Base-by-base conservation (phyloP, 139 green algal species). In the Coccomyxa sp. region DNA sequence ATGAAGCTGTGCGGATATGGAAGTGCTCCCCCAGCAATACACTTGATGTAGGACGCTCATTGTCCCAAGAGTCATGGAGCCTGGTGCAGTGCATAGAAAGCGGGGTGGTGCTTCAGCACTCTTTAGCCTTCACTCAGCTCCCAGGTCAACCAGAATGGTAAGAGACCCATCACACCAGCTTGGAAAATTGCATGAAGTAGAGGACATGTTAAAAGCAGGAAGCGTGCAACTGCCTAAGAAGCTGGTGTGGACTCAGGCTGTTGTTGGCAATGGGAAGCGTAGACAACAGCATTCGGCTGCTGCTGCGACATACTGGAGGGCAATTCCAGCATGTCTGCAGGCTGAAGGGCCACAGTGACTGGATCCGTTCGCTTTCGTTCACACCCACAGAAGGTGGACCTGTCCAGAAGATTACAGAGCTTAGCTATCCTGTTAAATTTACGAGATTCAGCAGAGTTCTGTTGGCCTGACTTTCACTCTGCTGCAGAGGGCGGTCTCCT, bases 281-380 rank as follows among this genome's bases (percentile, higher is more conserved):
- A 9, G 94, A 97, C 80, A 84, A 67, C 18, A 58, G 13, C 0
- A 87, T 97, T 10, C 60, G 87, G 23, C 86, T 98, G 79, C 90
- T 89, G 79, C n/a, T 92, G 30, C 68, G 87, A 14, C 77, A 81
- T 0, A 87, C 90, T 0, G 85, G 74, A 0, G 86, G 67, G 59
- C 21, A 83, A 18, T 97, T 97, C 82, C 9, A 79, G 58, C 30
- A 71, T 13, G 89, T 81, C 0, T 93, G 87, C 86, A 76, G 76
- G 81, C 88, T 97, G 77, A 79, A 83, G 58, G 95, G 95, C 4
- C 95, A 97, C 82, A 89, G 94, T 58, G 94, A 97, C 86, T 98
- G 95, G 95, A 85, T 98, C 60, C 86, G 92, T 0, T 89, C 87
- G 10, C 84, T 98, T n/a, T 88, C 90, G 0, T 97, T 96, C 78